phyloP scores from a whole-genome alignment of 192 early-diverging fungal species.

The Gaertneriomyces semiglobifer region DNA sequence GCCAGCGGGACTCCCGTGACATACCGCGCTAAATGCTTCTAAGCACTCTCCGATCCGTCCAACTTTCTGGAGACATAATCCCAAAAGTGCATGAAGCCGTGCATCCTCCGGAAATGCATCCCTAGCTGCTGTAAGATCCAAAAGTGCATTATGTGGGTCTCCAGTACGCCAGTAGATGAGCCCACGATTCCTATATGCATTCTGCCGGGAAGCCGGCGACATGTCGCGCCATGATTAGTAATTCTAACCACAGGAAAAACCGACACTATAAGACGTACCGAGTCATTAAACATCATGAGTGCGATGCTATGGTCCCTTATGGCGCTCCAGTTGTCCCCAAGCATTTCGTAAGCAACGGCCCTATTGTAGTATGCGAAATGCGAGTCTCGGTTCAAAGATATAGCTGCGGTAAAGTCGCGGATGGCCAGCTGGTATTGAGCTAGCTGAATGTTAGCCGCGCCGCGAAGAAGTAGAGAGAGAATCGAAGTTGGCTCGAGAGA shows the following conservation, averaged over 20 bases:
- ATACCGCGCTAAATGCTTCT: conserved; percentile 43
- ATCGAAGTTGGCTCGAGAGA: conserved; percentile 54
- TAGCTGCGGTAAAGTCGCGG: conserved; percentile 47
- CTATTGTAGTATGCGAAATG: conserved; percentile 56
- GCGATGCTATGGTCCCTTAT: conserved; percentile 58
- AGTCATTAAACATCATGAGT: conserved; percentile 44
- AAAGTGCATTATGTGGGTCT: conserved; percentile 50
- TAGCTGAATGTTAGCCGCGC: conserved; percentile 48
- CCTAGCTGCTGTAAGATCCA: conserved; percentile 50
- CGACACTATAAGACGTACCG: conserved; percentile 26
- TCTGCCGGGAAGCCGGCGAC: conserved; percentile 25
- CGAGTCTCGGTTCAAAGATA: conserved; percentile 42
- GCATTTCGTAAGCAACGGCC: conserved; percentile 48
- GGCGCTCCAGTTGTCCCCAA: conserved; percentile 45
- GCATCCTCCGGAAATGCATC: conserved; percentile 54
- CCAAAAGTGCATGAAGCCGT: conserved; percentile 43
- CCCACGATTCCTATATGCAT: conserved; percentile 54
- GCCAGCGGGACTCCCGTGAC: not conserved
- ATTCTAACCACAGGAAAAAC: not conserved
- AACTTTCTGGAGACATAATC: conserved; percentile 49
- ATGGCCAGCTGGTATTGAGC: conserved; percentile 39
- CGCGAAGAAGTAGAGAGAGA: conserved; percentile 45
- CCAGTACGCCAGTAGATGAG: conserved; percentile 57
- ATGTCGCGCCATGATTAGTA: not conserved
- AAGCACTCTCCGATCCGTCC: conserved; percentile 43